These are phyloP conservation scores for Metschnikowia bowlesiae DNA, from an alignment of 805 yeast species.

Conservation along the genomic window DNA sequence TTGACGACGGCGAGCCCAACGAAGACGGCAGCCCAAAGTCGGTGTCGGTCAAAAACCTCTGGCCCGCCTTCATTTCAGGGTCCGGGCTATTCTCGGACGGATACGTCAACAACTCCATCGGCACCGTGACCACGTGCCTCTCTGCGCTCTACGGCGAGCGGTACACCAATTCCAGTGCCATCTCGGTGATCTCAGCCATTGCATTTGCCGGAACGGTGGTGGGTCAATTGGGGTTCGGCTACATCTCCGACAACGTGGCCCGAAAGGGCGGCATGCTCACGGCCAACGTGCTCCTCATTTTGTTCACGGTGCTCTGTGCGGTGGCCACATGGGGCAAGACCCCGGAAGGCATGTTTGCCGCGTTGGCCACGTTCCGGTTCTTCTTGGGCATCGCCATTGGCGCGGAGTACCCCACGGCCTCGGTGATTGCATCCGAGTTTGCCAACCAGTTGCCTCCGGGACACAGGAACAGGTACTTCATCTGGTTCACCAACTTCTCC, in stretches of 20 bases:
- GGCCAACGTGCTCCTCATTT: conserved; percentile 69
- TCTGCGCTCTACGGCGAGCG: conserved; percentile 58
- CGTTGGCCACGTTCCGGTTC: conserved; percentile 79
- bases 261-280: conserved; percentile 80
- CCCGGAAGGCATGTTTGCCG: conserved; percentile 74
- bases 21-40: conserved; percentile 14
- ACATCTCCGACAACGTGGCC: conserved; percentile 71
- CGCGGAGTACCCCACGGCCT: conserved; percentile 91
- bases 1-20: conserved; percentile 8
- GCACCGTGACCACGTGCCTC: conserved; percentile 72
- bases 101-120: conserved; percentile 79
- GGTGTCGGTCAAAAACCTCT: conserved; percentile 22
- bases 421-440: conserved; percentile 92
- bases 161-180: conserved; percentile 62
- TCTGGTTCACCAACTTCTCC: conserved; percentile 84
- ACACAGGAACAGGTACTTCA: conserved; percentile 80
- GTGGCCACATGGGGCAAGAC: conserved; percentile 66
- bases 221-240: conserved; percentile 81
- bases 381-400: conserved; percentile 91
- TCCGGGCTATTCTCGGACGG: conserved; percentile 95
- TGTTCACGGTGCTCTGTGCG: conserved; percentile 74
- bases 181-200: conserved; percentile 76
- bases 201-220: conserved; percentile 90
- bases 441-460: conserved; percentile 76
- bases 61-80: conserved; percentile 53